Evolutionary conservation across 768 basidiomycete species (phyloP).

Genomic region (Leccinum ochraceum): DNA sequence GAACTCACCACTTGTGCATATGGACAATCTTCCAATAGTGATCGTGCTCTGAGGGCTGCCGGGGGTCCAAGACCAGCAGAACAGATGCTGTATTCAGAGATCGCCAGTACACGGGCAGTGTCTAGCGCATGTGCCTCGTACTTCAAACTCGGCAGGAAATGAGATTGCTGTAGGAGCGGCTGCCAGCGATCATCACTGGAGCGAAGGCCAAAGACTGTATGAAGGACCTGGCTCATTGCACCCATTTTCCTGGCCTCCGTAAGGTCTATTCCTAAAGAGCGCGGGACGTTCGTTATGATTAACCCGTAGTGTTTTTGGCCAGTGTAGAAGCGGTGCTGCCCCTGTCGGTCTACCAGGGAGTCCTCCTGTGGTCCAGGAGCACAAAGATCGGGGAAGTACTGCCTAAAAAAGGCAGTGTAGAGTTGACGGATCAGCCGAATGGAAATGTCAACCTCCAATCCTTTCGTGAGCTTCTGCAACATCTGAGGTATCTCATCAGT

Average conservation of each 20-base stretch:
- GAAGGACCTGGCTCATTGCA: background rate
- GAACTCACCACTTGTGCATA: background rate
- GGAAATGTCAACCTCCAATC: too few relatives aligned
- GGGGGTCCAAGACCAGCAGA: background rate
- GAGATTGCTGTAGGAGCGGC: background rate
- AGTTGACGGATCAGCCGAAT: too few relatives aligned
- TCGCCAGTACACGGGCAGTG: background rate
- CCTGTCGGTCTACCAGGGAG: background rate
- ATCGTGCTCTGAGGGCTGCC: background rate
- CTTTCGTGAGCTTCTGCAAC: too few relatives aligned
- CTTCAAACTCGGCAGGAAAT: background rate
- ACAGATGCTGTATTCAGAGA: background rate
- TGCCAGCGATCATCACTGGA: background rate
- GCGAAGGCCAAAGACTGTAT: background rate
- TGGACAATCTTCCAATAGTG: background rate
- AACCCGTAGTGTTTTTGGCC: background rate
- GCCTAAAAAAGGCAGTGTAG: too few relatives aligned
- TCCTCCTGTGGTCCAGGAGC: background rate
- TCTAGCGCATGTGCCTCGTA: background rate
- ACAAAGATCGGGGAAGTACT: too few relatives aligned
- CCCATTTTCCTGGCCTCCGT: background rate
- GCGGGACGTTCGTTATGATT: background rate
- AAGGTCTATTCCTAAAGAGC: background rate
- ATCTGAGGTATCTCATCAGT: too few relatives aligned
- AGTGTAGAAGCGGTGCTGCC: slow-evolving; percentile 2